phyloP scores from a whole-genome alignment of 352 stramenopile species.

The Phytophthora chlamydospora region DNA sequence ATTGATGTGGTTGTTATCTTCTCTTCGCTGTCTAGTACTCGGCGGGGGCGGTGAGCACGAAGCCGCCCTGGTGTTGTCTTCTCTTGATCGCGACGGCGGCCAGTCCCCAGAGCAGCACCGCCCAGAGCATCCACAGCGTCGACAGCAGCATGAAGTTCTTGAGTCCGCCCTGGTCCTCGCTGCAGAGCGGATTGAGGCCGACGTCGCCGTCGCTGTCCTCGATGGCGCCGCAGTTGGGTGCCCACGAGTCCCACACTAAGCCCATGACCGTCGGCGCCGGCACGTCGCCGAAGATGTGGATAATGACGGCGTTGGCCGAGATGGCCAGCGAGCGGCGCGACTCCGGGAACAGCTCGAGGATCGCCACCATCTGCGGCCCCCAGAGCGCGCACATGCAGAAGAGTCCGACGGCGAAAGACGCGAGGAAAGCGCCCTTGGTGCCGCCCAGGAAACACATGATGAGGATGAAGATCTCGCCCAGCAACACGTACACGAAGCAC shows the following conservation, averaged over 20 bases:
- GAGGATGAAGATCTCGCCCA: conserved; percentile 44
- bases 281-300: conserved; percentile 91
- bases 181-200: conserved; percentile 49
- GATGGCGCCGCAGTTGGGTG: conserved; percentile 65
- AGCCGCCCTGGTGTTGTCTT: conserved; percentile 20
- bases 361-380: conserved; percentile 59
- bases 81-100: conserved; percentile 26
- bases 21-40: conserved; percentile 5
- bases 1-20: no score
- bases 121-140: conserved; percentile 56
- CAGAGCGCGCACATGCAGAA: conserved; percentile 58
- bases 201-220: conserved; percentile 38
- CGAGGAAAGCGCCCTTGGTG: conserved; percentile 46
- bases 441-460: conserved; percentile 41
- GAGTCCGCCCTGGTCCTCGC: conserved; percentile 45
- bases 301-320: conserved; percentile 76
- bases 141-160: conserved; percentile 57
- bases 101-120: conserved; percentile 52
- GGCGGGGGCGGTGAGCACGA: conserved; percentile 19
- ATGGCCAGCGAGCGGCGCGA: conserved; percentile 75
- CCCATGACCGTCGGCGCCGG: conserved; percentile 87
- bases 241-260: conserved; percentile 80
- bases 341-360: conserved; percentile 81
- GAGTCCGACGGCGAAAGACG: conserved; percentile 47
- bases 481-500: conserved; percentile 48